Evolutionary conservation across 129 eudicot genomes (phyloP), one percentile per base, ranked within the genome.

Genomic region (Helianthus tuberosus): DNA sequence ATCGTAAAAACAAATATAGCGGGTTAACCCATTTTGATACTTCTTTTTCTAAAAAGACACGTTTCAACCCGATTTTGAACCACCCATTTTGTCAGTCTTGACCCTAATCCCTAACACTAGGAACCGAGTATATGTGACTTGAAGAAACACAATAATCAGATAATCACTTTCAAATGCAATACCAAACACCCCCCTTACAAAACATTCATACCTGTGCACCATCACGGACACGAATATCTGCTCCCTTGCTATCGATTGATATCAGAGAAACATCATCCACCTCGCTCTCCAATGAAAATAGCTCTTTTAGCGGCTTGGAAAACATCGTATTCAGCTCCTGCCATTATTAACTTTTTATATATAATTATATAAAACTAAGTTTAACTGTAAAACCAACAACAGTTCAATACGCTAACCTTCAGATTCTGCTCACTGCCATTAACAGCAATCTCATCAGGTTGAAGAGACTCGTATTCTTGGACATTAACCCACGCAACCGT

Each of bases 401-500:
- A 25, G 39, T 25, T 58, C n/a, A 58, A 25, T 11, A 48, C 3
- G 0, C 25, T 66, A 59, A 90, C 97, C 91, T 90, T 93, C 75
- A 93, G 75, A 68, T 81, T 84, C 73, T 93, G 98, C 76, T 90
- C 98, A 8, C 97, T 96, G 14, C 97, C 97, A 73, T 93, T 90
- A 73, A 90, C 88, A 68, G 98, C 97, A 61, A 93, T 93, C 80
- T 85, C 87, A 65, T 90, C 97, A 17, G 97, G 97, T 54, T 83
- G 79, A 64, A 88, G 82, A 55, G 77, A 72, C 83, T 93, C 97
- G 16, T 93, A 93, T 77, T 93, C 98, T 69, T 85, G 88, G 59
- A 93, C 93, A 80, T 90, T 89, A 58, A 93, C 93, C 98, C 98
- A 93, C 65, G 98, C 98, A 79, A 93, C 98, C 9, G 97, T 93